These are phyloP conservation scores for Metschnikowia koreensis DNA, from an alignment of 805 yeast genomes.

Conservation along the genomic window DNA sequence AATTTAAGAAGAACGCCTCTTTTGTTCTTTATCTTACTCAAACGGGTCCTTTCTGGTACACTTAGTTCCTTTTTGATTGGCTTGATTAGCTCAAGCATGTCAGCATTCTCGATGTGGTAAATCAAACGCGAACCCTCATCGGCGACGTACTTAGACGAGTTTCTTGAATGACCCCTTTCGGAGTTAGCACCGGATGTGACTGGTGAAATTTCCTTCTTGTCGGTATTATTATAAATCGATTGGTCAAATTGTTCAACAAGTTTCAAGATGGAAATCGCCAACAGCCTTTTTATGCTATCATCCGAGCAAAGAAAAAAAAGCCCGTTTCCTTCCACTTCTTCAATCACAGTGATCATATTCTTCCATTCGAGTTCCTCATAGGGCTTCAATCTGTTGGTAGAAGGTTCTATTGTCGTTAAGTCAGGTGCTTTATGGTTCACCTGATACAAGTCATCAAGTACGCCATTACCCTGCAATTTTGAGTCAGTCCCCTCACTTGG, in stretches of 20 bases:
- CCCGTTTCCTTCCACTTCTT: slow-evolving; percentile 96
- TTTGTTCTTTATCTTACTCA: slow-evolving; percentile 61
- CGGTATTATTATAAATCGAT: slow-evolving; percentile 59
- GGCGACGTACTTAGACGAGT: slow-evolving; percentile 71
- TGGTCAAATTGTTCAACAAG: slow-evolving; percentile 86
- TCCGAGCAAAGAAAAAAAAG: slow-evolving; percentile 87
- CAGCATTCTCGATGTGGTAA: slow-evolving; percentile 70
- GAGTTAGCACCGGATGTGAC: slow-evolving; percentile 22
- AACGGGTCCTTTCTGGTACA: slow-evolving; percentile 75
- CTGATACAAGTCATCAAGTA: slow-evolving; percentile 42
- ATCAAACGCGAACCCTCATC: slow-evolving; percentile 75
- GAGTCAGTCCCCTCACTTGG: slow-evolving; percentile 19
- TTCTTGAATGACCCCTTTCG: slow-evolving; percentile 46
- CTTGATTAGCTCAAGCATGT: slow-evolving; percentile 61
- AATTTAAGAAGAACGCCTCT: slow-evolving; percentile 69
- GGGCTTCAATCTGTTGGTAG: slow-evolving; percentile 23
- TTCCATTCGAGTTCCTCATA: slow-evolving; percentile 73
- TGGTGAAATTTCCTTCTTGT: slow-evolving; percentile 18
- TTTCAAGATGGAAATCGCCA: slow-evolving; percentile 72
- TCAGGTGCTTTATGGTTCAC: slow-evolving; percentile 44
- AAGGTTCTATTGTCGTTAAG: slow-evolving; percentile 19
- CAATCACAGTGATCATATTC: slow-evolving; percentile 77
- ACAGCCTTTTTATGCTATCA: slow-evolving; percentile 68
- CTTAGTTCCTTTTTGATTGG: slow-evolving; percentile 51
- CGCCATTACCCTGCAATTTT: slow-evolving; percentile 37